Conservation (phyloP, 768 basidiomycete genomes). For the Hemileccinum rubropunctum region DNA sequence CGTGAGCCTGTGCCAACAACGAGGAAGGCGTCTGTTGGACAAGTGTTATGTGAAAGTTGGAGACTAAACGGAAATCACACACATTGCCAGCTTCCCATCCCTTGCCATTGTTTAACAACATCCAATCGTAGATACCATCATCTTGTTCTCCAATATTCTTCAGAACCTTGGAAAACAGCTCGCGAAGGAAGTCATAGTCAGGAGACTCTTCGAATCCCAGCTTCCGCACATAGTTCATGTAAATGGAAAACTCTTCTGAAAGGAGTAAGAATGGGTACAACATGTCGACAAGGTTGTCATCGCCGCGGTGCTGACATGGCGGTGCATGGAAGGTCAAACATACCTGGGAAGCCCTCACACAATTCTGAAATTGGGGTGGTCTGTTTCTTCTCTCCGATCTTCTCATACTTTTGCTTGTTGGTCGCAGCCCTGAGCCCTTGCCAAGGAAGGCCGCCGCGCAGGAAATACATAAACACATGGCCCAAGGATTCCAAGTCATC, state of each 20-base stretch:
- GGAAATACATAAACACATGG: slow-evolving; percentile 99
- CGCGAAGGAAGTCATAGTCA: slow-evolving; percentile 96
- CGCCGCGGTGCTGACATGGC: background rate
- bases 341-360: slow-evolving; percentile 94
- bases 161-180: slow-evolving; percentile 89
- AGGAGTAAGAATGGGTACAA: slow-evolving; percentile 2
- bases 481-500: slow-evolving; percentile 97
- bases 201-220: slow-evolving; percentile 97
- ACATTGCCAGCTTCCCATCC: slow-evolving; percentile 93
- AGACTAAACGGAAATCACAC: slow-evolving; percentile 31
- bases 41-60: slow-evolving; percentile 1
- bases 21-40: slow-evolving; percentile 40
- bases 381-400: slow-evolving; percentile 99
- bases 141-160: slow-evolving; percentile 86
- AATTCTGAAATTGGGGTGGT: slow-evolving; percentile 87
- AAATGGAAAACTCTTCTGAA: slow-evolving; percentile 91
- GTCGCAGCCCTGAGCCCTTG: slow-evolving; percentile 97
- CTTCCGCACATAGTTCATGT: slow-evolving; percentile 99
- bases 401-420: slow-evolving; percentile 99
- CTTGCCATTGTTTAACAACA: slow-evolving; percentile 89
- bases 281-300: background rate
- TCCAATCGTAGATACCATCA: slow-evolving; percentile 96
- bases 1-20: slow-evolving; percentile 49
- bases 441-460: slow-evolving; percentile 96
- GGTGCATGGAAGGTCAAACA: slow-evolving; percentile 21